A percentile compares a stretch with the other conserved stretches of the same genome.
Conservation (phyloP, 2,329 filamentous ascomycete genomes). For the Hypoxylon sp. region DNA sequence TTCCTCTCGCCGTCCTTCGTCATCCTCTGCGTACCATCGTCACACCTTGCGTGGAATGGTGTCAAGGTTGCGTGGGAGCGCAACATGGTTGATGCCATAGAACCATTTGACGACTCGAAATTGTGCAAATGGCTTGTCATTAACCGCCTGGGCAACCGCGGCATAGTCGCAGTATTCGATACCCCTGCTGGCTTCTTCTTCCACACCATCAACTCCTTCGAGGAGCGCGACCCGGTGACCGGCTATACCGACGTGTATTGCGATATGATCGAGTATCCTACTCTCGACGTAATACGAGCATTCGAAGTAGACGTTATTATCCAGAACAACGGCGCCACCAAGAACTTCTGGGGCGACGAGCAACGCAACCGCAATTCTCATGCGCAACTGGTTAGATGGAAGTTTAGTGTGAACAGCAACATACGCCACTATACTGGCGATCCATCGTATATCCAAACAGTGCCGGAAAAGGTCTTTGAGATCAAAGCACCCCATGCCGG, state of each 20-base stretch:
- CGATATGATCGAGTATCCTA: constrained; percentile 76
- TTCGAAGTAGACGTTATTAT: constrained; percentile 80
- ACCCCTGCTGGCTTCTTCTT: constrained; percentile 82
- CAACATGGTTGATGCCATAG: constrained; percentile 78
- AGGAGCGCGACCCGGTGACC: constrained; percentile 65
- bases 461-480: constrained; percentile 56
- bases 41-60: constrained; percentile 72
- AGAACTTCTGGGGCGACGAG: constrained; percentile 61
- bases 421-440: neutral
- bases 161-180: constrained; percentile 78
- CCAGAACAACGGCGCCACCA: constrained; percentile 64
- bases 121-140: constrained; percentile 80
- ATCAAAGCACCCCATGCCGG: constrained; percentile 69
- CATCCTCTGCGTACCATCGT: constrained; percentile 79
- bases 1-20: constrained; percentile 80
- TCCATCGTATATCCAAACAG: neutral
- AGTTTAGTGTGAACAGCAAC: constrained; percentile 57
- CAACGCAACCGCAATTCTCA: constrained; percentile 57
- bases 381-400: constrained; percentile 61
- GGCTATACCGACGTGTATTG: constrained; percentile 69
- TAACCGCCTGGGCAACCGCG: constrained; percentile 73
- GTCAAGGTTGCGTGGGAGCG: constrained; percentile 73
- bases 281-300: constrained; percentile 73
- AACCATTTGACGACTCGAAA: constrained; percentile 70
- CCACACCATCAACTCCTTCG: constrained; percentile 83